phyloP scores from a whole-genome alignment of 345 rosid genomes.

The Eucalyptus sp. region DNA sequence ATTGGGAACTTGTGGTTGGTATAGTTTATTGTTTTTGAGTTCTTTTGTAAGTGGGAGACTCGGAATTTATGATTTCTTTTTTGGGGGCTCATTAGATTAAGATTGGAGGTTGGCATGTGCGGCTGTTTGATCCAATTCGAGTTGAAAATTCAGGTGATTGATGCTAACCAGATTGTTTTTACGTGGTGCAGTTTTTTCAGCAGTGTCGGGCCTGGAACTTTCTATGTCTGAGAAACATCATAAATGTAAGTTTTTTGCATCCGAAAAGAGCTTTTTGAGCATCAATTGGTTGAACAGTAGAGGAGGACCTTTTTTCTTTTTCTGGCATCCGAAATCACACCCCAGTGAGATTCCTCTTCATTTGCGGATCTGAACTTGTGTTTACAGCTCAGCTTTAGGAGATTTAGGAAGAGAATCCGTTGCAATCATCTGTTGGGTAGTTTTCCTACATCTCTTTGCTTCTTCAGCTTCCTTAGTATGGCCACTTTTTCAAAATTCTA shows the following conservation, averaged over 20 bases:
- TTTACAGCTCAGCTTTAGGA: background rate
- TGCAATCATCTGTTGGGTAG: background rate
- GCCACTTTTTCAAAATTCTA: background rate
- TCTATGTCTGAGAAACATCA: conserved; percentile 69
- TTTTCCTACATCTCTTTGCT: background rate
- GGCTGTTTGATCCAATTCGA: background rate
- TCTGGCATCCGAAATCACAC: background rate
- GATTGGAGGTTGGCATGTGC: background rate
- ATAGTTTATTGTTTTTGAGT: background rate
- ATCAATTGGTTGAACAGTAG: background rate
- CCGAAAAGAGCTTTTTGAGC: background rate
- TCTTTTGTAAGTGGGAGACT: background rate
- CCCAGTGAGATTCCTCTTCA: background rate
- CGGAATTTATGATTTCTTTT: background rate
- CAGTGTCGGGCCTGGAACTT: conserved; percentile 88
- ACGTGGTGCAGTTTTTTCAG: conserved; percentile 62
- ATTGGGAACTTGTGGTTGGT: background rate
- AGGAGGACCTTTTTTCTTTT: background rate
- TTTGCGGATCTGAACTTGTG: background rate
- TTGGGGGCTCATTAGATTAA: background rate
- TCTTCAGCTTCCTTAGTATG: background rate
- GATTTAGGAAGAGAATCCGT: background rate
- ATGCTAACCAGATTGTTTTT: background rate
- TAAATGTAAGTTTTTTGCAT: conserved; percentile 36
- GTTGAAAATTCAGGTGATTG: background rate